phyloP scores from a whole-genome alignment of 306 rosid species.

The Rosa lucieae region DNA sequence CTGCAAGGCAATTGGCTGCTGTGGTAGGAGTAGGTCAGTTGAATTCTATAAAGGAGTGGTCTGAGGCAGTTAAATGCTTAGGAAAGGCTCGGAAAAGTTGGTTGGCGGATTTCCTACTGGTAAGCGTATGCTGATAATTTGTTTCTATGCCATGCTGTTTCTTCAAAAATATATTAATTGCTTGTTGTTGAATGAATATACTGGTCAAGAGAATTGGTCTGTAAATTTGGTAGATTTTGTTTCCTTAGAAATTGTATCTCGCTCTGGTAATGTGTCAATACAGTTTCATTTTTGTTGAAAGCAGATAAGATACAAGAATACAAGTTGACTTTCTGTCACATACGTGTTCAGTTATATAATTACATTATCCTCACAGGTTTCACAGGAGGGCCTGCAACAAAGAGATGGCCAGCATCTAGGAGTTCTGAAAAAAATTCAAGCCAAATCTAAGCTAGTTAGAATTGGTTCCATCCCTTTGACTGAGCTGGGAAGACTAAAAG shows the following conservation, averaged over 20 bases:
- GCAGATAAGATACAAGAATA: background rate
- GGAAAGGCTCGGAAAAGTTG: conserved; percentile 74
- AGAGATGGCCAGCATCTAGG: conserved; percentile 37
- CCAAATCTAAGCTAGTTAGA: conserved; percentile 69
- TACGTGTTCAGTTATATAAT: background rate
- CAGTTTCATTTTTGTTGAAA: background rate
- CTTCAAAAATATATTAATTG: background rate
- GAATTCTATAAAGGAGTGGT: conserved; percentile 61
- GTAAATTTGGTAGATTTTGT: background rate
- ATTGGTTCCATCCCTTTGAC: conserved; percentile 56
- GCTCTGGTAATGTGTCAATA: background rate
- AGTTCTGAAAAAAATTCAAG: conserved; percentile 57
- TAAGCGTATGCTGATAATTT: conserved; percentile 19
- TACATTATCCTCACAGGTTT: conserved; percentile 45
- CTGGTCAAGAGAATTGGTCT: background rate
- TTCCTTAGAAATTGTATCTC: background rate
- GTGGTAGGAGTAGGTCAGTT: conserved; percentile 22
- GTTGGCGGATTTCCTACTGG: conserved; percentile 75
- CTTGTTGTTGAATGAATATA: conserved; percentile 4
- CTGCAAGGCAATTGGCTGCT: conserved; percentile 34
- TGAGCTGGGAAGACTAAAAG: conserved; percentile 78
- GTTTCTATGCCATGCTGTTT: background rate
- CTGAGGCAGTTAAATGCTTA: conserved; percentile 71
- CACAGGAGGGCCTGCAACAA: conserved; percentile 49
- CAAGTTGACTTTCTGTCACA: background rate